Conservation (phyloP, 805 yeast genomes). For the Nakazawaea sp. region DNA sequence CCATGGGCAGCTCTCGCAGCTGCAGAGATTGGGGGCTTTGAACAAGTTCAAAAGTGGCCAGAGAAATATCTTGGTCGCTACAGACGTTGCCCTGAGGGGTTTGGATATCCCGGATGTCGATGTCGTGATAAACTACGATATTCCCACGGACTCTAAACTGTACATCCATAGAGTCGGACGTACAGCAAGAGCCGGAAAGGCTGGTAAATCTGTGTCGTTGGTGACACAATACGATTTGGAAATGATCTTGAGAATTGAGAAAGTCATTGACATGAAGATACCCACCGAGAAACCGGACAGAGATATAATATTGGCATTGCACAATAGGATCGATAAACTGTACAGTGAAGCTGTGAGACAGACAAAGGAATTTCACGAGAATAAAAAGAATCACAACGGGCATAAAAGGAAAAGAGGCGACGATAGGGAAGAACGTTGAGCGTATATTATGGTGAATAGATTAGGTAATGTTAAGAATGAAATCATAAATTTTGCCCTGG, state of each 20-base stretch:
- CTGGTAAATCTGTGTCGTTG: conserved; percentile 80
- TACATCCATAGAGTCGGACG: conserved; percentile 97
- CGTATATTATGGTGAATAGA: too few species aligned
- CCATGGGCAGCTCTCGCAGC: conserved; percentile 86
- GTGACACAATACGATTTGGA: conserved; percentile 95
- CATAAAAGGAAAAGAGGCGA: conserved; percentile 6
- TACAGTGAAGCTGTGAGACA: conserved; percentile 81
- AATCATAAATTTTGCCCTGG: too few species aligned
- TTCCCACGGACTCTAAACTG: conserved; percentile 95
- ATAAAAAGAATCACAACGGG: conserved; percentile 2
- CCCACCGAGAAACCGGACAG: conserved; percentile 79
- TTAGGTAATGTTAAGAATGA: not conserved
- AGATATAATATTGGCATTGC: conserved; percentile 68
- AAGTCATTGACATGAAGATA: conserved; percentile 73
- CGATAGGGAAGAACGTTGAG: conserved; percentile 4
- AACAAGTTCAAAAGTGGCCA: conserved; percentile 73
- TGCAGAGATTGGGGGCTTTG: conserved; percentile 76
- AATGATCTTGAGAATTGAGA: conserved; percentile 80
- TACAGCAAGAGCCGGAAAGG: conserved; percentile 92
- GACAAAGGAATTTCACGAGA: conserved; percentile 56
- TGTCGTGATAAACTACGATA: conserved; percentile 83
- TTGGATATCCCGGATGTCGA: conserved; percentile 92
- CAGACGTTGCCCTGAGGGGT: conserved; percentile 95
- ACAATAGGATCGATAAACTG: conserved; percentile 87
- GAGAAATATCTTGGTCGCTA: conserved; percentile 65